Base-by-base conservation (phyloP, 2,329 filamentous ascomycete species). In the Dryadomyces quercivorus region DNA sequence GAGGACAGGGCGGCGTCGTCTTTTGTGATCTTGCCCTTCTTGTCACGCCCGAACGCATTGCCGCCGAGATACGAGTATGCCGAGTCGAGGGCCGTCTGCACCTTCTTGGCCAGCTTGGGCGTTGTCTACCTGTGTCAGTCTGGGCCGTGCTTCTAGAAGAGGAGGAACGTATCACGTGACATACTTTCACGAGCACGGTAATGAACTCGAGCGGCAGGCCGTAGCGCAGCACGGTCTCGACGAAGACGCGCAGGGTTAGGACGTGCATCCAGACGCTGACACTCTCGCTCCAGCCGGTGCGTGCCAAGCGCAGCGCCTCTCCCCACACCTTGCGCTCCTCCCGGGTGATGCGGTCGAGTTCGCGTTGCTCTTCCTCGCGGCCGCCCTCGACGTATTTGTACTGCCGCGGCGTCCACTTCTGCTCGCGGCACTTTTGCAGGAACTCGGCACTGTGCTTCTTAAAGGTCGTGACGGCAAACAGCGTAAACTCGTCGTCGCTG, bases 231-330 rank as follows among this genome's bases (percentile, higher is more conserved):
- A 98, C 93, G 5, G 91, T 95, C 76, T 98, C 93, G 20, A 98
- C 93, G 69, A 97, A 98, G 20, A 97, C 91, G 53, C 93, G 78
- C 63, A 98, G 72, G 7, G 91, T 87, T 64, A 97, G 75, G 31
- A 95, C 86, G 66, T 98, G 93, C 51, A 95, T 80, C 89, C 91
- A 95, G 53, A 92, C 85, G 88, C 95, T 95, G 60, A 95, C 89
- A 59, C 85, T 85, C 72, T 98, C 93, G 65, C 89, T 92, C 82
- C 93, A 98, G 16, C 89, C 90, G n/a, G 89, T 95, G 59, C 91
- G 78, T 15, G 85, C 88, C 63, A 96, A 77, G 60, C 90, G 80
- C 64, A 98, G 70, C 3, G 91, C 90, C 72, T 98, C 92, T 12
- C 89, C 90, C 82, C 90, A 95, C 2, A 95, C 77, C 72, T 93